These are phyloP conservation scores for Buddleja alternifolia DNA, from an alignment of 257 asterid genomes.

Conservation along the genomic window DNA sequence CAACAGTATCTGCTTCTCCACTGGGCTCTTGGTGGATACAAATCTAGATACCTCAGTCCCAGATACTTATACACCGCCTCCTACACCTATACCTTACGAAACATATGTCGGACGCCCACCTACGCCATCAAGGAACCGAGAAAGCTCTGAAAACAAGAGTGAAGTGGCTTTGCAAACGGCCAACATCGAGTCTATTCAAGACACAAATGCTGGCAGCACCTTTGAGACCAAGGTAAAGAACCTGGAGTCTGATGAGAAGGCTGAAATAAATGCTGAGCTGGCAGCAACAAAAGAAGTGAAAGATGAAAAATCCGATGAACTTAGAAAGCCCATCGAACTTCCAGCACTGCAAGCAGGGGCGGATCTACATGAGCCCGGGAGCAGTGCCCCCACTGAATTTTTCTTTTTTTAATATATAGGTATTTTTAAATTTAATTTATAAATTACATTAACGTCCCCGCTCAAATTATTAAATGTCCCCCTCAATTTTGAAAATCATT, in stretches of 20 bases:
- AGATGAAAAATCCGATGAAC: conserved; percentile 57
- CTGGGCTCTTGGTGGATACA: conserved; percentile 83
- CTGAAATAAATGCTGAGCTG: conserved; percentile 39
- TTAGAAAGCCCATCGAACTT: conserved; percentile 55
- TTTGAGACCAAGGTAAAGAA: conserved; percentile 54
- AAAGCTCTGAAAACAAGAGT: conserved; percentile 42
- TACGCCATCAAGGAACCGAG: conserved; percentile 47
- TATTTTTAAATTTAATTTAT: too few relatives aligned
- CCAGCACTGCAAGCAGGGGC: too few relatives aligned
- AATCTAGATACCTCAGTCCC: conserved; percentile 84
- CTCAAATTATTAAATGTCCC: too few relatives aligned
- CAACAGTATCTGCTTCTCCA: conserved; percentile 52
- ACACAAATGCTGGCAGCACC: conserved; percentile 43
- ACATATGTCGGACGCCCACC: conserved; percentile 46
- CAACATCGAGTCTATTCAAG: conserved; percentile 41
- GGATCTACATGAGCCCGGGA: too few relatives aligned
- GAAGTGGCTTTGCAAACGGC: conserved; percentile 45
- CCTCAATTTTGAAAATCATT: too few relatives aligned
- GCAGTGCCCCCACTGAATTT: too few relatives aligned
- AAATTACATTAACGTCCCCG: too few relatives aligned
- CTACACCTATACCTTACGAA: conserved; percentile 82
- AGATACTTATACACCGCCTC: conserved; percentile 82
- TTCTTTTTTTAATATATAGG: too few relatives aligned
- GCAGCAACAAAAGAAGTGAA: conserved; percentile 46
- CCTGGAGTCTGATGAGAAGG: conserved; percentile 52